Percentiles rank a stretch among this genome's conserved stretches.
These are phyloP conservation scores for Candida khao-thaluensis DNA, from an alignment of 805 yeast genomes.

Conservation along the genomic window DNA sequence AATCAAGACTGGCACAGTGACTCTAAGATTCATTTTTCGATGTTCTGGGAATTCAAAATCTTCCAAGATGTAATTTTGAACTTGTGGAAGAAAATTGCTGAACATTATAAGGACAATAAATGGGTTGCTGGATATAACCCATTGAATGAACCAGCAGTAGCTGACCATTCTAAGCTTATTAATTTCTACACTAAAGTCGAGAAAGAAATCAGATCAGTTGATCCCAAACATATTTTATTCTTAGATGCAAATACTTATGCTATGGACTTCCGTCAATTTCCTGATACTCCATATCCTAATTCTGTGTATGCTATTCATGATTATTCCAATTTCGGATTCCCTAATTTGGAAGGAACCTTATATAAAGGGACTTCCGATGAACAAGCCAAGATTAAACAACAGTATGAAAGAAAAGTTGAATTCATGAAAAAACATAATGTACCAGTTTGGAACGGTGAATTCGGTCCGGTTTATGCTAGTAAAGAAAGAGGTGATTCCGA, in stretches of 20 bases:
- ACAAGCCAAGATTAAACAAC: slow-evolving; percentile 31
- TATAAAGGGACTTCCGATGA: slow-evolving; percentile 39
- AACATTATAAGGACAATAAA: slow-evolving; percentile 44
- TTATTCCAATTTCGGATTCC: slow-evolving; percentile 47
- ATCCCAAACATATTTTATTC: slow-evolving; percentile 49
- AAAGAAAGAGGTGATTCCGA: slow-evolving; percentile 41
- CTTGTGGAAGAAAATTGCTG: slow-evolving; percentile 47
- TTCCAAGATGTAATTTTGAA: slow-evolving; percentile 48
- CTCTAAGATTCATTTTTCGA: slow-evolving; percentile 44
- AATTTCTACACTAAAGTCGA: slow-evolving; percentile 39
- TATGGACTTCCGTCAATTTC: slow-evolving; percentile 49
- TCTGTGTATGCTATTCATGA: slow-evolving; percentile 53
- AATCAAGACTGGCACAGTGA: slow-evolving; percentile 57
- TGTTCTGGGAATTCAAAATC: slow-evolving; percentile 50
- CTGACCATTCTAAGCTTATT: slow-evolving; percentile 42
- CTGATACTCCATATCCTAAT: slow-evolving; percentile 41
- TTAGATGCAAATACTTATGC: slow-evolving; percentile 53
- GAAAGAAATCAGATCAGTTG: slow-evolving; percentile 41
- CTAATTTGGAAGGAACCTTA: slow-evolving; percentile 28
- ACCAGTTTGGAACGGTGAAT: slow-evolving; percentile 56
- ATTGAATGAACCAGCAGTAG: slow-evolving; percentile 51
- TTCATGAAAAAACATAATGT: slow-evolving; percentile 39
- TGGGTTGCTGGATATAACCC: slow-evolving; percentile 59
- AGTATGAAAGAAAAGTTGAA: slow-evolving; percentile 44
- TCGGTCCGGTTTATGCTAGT: slow-evolving; percentile 51